A percentile compares a stretch with the other conserved stretches of the same genome.
These are phyloP conservation scores for Priceomyces castillae DNA, from an alignment of 805 yeast genomes.

Conservation along the genomic window DNA sequence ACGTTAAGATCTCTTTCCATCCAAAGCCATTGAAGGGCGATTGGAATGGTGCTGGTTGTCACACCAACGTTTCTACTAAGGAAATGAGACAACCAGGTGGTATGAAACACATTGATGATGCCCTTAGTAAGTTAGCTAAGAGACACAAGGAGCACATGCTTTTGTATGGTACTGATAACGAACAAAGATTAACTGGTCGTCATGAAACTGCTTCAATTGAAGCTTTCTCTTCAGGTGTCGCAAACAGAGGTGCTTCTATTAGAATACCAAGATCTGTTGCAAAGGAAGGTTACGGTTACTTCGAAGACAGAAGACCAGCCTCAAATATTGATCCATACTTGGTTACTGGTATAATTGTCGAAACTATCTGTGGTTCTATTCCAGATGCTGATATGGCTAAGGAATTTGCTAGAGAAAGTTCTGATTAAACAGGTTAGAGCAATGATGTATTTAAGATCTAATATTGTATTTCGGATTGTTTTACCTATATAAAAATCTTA, in stretches of 20 bases:
- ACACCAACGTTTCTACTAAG: conserved; percentile 94
- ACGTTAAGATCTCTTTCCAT: conserved; percentile 97
- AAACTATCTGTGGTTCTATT: conserved; percentile 92
- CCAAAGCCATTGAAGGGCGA: conserved; percentile 99
- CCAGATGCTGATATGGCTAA: conserved; percentile 93
- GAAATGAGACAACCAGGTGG: conserved; percentile 94
- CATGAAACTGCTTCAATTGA: conserved; percentile 97
- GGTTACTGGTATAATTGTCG: conserved; percentile 97
- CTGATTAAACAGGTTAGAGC: conserved; percentile 28
- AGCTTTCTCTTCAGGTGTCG: conserved; percentile 92
- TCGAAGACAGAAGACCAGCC: conserved; percentile 99
- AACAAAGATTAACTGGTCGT: conserved; percentile 92
- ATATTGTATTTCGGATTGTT: conserved; percentile 1
- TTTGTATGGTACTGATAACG: conserved; percentile 94
- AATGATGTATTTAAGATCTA: not conserved
- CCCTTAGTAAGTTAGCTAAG: conserved; percentile 88
- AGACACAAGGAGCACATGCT: conserved; percentile 97
- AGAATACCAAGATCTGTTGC: conserved; percentile 99
- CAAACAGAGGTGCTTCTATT: conserved; percentile 98
- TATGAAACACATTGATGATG: conserved; percentile 88
- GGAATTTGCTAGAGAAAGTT: conserved; percentile 76
- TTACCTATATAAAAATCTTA: conserved; percentile 1
- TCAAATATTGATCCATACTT: conserved; percentile 98
- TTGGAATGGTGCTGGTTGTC: conserved; percentile 99
- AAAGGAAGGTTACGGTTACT: conserved; percentile 96